Evolutionary conservation across 1,139 yeast species (phyloP), one percentile per base, ranked within the genome.

Genomic region (Pneumocystis sp.): DNA sequence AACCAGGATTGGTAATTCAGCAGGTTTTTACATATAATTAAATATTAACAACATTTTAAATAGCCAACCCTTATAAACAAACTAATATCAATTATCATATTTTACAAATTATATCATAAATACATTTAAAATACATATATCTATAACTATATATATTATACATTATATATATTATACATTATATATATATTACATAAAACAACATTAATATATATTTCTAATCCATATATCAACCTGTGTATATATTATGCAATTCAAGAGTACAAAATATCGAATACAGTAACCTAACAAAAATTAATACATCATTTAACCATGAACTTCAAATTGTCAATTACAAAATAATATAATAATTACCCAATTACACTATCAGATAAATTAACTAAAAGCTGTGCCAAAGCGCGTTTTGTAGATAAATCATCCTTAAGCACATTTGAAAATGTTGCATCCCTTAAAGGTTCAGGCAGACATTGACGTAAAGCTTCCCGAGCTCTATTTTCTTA

Each of bases 401-500:
- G 82, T 73, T 87, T 89, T 10, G 97, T 89, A 15, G 93, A 91
- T 5, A 84, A 82, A 73, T 93, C 98, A 72, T 91, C 97, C 70
- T 86, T 85, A 68, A 93, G 80, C 3, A 87, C 85, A 63, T 80
- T 78, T 42, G 87, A 83, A 75, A 93, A 91, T 0, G 97, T 89
- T n/a, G 93, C 95, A 75, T 90, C 96, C 69, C 89, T 83, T 72
- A 93, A 80, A 0, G 93, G 87, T 72, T 87, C 93, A 3, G 98
- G 98, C 65, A 93, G 78, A 44, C 89, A 86, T 67, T 85, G 86
- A 62, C 89, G 86, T 70, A 93, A 81, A 0, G 96, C 93, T 70
- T 88, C 87, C 71, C 97, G 81, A 1, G 97, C 97, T 70, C 95
- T 95, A 60, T 15, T 60, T 25, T 60, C 6, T 37, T 29, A 37